phyloP scores from a whole-genome alignment of 805 yeast species.

The Monosporozyma yasuniensis region DNA sequence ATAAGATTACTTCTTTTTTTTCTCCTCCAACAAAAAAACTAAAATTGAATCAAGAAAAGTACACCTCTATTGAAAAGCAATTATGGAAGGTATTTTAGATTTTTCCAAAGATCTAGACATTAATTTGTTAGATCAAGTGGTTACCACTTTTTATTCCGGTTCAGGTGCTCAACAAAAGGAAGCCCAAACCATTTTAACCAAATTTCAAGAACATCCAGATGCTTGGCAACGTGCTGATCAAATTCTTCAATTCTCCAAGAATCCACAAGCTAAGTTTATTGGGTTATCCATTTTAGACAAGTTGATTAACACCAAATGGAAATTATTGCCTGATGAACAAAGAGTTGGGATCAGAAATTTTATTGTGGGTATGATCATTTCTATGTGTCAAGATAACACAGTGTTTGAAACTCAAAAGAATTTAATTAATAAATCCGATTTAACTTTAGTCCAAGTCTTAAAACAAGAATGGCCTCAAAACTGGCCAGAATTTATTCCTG shows the following conservation, averaged over 20 bases:
- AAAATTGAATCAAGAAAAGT: not conserved
- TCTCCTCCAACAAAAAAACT: not conserved
- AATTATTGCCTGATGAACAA: constrained; percentile 79
- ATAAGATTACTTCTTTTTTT: not conserved
- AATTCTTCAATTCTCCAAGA: constrained; percentile 66
- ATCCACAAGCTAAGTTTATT: constrained; percentile 85
- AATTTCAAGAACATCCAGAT: constrained; percentile 89
- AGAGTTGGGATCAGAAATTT: constrained; percentile 90
- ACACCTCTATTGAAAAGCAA: not conserved
- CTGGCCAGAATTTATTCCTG: constrained; percentile 97
- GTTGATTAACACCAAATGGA: constrained; percentile 88
- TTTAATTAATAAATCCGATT: constrained; percentile 83
- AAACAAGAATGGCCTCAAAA: constrained; percentile 99
- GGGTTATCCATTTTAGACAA: constrained; percentile 86
- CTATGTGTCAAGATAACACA: constrained; percentile 77
- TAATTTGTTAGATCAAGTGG: constrained; percentile 69
- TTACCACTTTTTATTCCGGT: constrained; percentile 74
- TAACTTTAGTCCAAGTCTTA: constrained; percentile 85
- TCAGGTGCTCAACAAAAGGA: constrained; percentile 56
- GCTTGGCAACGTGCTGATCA: constrained; percentile 93
- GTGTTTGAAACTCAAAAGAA: constrained; percentile 66
- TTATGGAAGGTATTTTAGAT: constrained; percentile 83
- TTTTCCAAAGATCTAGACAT: constrained; percentile 80
- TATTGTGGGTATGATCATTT: constrained; percentile 85
- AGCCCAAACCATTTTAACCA: constrained; percentile 64